Evolutionary conservation across 192 early-diverging fungal species (phyloP), one percentile per base, ranked within the genome.

Genomic region (Pilobolus umbonatus): DNA sequence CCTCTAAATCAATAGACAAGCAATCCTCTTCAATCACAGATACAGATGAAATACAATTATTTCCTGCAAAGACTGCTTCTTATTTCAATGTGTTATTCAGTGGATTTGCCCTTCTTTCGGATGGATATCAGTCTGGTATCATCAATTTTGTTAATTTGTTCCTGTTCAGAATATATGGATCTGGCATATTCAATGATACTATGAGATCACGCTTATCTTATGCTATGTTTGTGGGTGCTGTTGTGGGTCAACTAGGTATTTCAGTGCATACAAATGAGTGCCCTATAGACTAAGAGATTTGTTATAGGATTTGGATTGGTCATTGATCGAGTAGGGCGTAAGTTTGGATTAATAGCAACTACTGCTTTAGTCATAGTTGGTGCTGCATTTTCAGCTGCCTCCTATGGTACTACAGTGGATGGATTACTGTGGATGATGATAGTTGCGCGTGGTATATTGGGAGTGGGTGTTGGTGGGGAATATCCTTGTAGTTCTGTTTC

Each of bases 81-180:
- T 53, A 55, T 39, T 69, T 62, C 42, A 69, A 51, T 25, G 57
- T 62, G 11, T 1, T 74, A 7, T 74, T 62, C 17, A 55, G 61
- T 54, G 72, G 68, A 12, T 60, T 72, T 38, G 79, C 79, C 0
- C 60, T 81, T 14, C 46, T 78, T 29, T 79, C 77, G 0, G 77
- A 79, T 72, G 79, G 79, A 24, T 81, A 81, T 52, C 79, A 81
- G 38, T 73, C 71, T 40, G 75, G 75, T 53, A 68, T 81, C 19
- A 72, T 81, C 28, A 75, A 69, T 15, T 67, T 79, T 35, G 61
- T 76, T 52, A 79, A 78, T 43, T 62, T 77, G 14, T 64, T 73
- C 31, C 67, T 78, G 30, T 64, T 53, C 17, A 69, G 72, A 44
- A 68, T 74, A 31, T 81, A 81, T 28, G 69, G 69, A 1, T 52